Conservation (phyloP, 257 asterid genomes). For the Jacaranda mimosifolia region DNA sequence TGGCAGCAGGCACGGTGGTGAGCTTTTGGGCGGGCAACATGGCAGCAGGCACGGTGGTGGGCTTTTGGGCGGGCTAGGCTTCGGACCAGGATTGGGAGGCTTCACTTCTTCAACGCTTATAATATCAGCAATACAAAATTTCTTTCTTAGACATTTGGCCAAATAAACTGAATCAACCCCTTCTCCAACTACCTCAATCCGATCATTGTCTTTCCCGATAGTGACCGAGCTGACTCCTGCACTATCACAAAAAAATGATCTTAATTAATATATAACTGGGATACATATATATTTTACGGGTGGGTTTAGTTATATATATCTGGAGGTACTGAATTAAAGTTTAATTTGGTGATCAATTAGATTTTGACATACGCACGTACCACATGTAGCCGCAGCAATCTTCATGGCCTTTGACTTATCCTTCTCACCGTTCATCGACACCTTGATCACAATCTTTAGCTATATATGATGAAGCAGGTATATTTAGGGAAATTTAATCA, state of each 20-base stretch:
- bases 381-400: constrained; percentile 18
- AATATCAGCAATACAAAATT: constrained; percentile 42
- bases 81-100: too few species aligned
- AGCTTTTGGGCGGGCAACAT: too few species aligned
- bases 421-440: constrained; percentile 32
- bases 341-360: not conserved
- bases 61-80: too few species aligned
- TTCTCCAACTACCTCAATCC: constrained; percentile 48
- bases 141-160: constrained; percentile 44
- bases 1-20: too few species aligned
- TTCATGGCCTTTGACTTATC: constrained; percentile 40
- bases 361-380: constrained; percentile 21
- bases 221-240: constrained; percentile 47
- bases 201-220: constrained; percentile 27
- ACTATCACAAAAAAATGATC: not conserved
- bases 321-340: not conserved
- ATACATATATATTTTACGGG: too few species aligned
- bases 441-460: constrained; percentile 38
- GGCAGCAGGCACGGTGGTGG: too few species aligned
- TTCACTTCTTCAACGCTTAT: constrained; percentile 29
- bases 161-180: constrained; percentile 47
- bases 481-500: not conserved
- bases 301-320: not conserved
- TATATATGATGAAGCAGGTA: not conserved
- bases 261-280: too few species aligned